Conservation (phyloP, 768 basidiomycete genomes). For the Collybia nuda region DNA sequence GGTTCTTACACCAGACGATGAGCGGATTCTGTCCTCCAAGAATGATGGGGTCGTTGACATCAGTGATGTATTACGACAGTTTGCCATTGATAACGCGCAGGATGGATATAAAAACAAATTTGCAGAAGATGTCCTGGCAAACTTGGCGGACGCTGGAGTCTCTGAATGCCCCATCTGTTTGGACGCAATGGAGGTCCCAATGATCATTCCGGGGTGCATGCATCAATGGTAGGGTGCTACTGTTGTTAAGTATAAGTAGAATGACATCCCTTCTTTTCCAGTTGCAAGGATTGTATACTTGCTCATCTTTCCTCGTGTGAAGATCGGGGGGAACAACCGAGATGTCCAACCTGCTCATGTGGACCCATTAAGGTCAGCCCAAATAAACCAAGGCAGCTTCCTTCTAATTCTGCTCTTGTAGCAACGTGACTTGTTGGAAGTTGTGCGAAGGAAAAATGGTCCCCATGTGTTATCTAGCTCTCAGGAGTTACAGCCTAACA, state of each 20-base stretch:
- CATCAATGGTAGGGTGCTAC: slow-evolving; percentile 62
- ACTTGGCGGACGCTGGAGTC: slow-evolving; percentile 51
- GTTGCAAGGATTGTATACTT: slow-evolving; percentile 91
- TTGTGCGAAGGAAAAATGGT: slow-evolving; percentile 41
- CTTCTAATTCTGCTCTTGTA: slow-evolving; percentile 16
- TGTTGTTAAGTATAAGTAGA: background rate
- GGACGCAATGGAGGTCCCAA: slow-evolving; percentile 70
- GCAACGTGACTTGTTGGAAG: slow-evolving; percentile 64
- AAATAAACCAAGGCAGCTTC: background rate
- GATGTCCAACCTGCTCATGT: slow-evolving; percentile 79
- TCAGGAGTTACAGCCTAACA: slow-evolving; percentile 36
- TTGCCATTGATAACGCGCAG: slow-evolving; percentile 37
- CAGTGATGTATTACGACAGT: slow-evolving; percentile 56
- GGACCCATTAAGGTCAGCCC: slow-evolving; percentile 60
- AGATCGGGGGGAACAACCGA: slow-evolving; percentile 66
- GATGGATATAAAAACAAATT: slow-evolving; percentile 41
- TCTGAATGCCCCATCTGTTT: slow-evolving; percentile 82
- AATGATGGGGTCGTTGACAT: slow-evolving; percentile 51
- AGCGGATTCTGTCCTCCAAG: slow-evolving; percentile 32
- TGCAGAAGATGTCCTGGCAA: slow-evolving; percentile 64
- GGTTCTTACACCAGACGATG: slow-evolving; percentile 58
- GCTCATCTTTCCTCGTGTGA: slow-evolving; percentile 68
- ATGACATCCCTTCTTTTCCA: slow-evolving; percentile 23
- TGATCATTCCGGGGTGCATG: slow-evolving; percentile 73
- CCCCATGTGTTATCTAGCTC: slow-evolving; percentile 21